phyloP scores from a whole-genome alignment of 2,329 filamentous ascomycete genomes.

The Fusarium oxysporum region DNA sequence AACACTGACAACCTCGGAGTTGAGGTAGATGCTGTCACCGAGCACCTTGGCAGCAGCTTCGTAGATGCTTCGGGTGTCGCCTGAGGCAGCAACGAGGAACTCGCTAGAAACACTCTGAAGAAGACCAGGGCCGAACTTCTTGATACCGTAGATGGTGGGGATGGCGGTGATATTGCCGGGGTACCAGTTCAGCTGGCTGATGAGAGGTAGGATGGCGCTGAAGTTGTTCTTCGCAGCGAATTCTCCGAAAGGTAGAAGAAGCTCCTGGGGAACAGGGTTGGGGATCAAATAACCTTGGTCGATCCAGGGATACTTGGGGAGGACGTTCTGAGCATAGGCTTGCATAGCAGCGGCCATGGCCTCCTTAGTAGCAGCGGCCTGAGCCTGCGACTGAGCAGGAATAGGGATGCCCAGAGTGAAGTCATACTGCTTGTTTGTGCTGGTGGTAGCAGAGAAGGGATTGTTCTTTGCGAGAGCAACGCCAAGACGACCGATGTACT shows the following conservation, averaged over 20 bases:
- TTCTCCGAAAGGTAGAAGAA: constrained; percentile 27
- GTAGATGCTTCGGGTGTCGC: constrained; percentile 28
- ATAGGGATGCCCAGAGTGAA: constrained; percentile 35
- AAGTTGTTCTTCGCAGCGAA: constrained; percentile 35
- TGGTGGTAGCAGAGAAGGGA: neutral
- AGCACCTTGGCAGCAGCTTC: constrained; percentile 17
- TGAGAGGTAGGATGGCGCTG: constrained; percentile 17
- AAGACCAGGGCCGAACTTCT: constrained; percentile 31
- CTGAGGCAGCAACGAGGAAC: constrained; percentile 20
- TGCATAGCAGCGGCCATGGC: constrained; percentile 7
- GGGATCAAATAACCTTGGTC: constrained; percentile 36
- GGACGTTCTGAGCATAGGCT: constrained; percentile 17
- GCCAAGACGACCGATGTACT: constrained; percentile 25
- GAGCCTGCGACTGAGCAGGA: neutral
- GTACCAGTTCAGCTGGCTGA: constrained; percentile 37
- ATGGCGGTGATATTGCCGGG: constrained; percentile 28
- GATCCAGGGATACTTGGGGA: constrained; percentile 36
- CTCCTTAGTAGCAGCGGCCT: neutral
- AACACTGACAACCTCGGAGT: constrained; percentile 16
- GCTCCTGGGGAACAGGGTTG: constrained; percentile 30
- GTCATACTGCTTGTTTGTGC: constrained; percentile 22
- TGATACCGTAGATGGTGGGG: constrained; percentile 33
- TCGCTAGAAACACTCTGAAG: constrained; percentile 7
- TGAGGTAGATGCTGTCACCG: constrained; percentile 2
- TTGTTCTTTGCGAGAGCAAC: constrained; percentile 4